These are phyloP conservation scores for Tuber brumale DNA, from an alignment of 495 filamentous ascomycete genomes.

Conservation along the genomic window DNA sequence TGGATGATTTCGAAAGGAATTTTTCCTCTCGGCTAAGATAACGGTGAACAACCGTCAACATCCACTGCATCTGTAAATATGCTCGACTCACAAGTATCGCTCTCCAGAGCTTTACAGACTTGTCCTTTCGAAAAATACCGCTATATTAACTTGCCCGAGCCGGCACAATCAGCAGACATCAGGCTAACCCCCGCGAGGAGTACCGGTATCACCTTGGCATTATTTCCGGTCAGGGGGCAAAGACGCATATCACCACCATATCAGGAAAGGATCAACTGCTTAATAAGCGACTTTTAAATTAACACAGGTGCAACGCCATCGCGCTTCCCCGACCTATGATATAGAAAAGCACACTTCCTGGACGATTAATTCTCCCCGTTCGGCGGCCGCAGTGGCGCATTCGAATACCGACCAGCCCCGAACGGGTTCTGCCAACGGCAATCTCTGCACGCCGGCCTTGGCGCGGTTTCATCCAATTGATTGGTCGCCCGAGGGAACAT, in stretches of 20 bases:
- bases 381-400: neutral
- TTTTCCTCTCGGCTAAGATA: no score
- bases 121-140: no score
- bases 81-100: no score
- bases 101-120: no score
- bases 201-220: no score
- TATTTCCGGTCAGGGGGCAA: neutral
- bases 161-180: neutral
- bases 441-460: neutral
- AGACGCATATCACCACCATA: neutral
- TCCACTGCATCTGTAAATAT: no score
- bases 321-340: neutral
- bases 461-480: neutral
- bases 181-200: neutral
- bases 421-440: neutral
- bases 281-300: neutral
- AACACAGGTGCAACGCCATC: neutral
- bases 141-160: neutral
- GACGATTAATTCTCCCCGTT: neutral
- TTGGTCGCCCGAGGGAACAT: neutral
- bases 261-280: neutral
- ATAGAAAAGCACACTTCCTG: neutral
- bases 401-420: neutral
- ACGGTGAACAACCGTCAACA: no score
- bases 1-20: no score